A percentile compares a stretch with the other conserved stretches of the same genome.
Evolutionary conservation across 768 basidiomycete genomes (phyloP).

Genomic region (Phanerochaete carnosa): DNA sequence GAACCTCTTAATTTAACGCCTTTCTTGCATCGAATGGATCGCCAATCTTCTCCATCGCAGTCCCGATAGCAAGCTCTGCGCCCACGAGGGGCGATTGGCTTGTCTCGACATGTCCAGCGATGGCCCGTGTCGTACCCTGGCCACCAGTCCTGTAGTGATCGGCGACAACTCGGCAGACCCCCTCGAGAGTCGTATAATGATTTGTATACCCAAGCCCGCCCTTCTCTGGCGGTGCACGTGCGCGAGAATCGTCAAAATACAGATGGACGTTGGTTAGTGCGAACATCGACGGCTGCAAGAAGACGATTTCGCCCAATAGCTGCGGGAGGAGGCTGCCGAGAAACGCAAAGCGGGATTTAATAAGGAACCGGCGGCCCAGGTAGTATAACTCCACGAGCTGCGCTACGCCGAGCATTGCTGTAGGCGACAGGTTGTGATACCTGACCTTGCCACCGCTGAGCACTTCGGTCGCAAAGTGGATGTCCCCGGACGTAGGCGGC

Average conservation of each 20-base stretch:
- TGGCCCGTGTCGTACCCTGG: slow-evolving; percentile 19
- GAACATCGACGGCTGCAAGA: slow-evolving; percentile 38
- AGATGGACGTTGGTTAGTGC: slow-evolving; percentile 33
- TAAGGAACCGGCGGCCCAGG: slow-evolving; percentile 40
- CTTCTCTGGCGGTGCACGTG: slow-evolving; percentile 27
- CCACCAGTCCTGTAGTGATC: slow-evolving; percentile 28
- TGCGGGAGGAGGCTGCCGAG: slow-evolving; percentile 18
- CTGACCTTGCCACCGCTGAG: slow-evolving; percentile 54
- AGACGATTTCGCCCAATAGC: slow-evolving; percentile 29
- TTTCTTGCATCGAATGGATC: slow-evolving; percentile 13
- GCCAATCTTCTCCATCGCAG: slow-evolving; percentile 21
- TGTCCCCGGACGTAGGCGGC: slow-evolving; percentile 59
- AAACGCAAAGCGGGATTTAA: slow-evolving; percentile 20
- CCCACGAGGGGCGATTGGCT: slow-evolving; percentile 18
- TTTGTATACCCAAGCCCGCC: slow-evolving; percentile 37
- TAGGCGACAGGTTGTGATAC: slow-evolving; percentile 57
- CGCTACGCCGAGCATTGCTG: slow-evolving; percentile 61
- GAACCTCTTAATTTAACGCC: slow-evolving; percentile 2
- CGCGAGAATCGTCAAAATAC: slow-evolving; percentile 38
- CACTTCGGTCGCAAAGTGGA: slow-evolving; percentile 50
- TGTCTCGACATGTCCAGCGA: slow-evolving; percentile 19
- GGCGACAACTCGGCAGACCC: slow-evolving; percentile 31
- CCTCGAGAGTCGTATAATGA: slow-evolving; percentile 27
- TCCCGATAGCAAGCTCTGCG: slow-evolving; percentile 24
- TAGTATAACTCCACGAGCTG: slow-evolving; percentile 57